Evolutionary conservation across 2,329 filamentous ascomycete species (phyloP).

Genomic region (Aulographum hederae): DNA sequence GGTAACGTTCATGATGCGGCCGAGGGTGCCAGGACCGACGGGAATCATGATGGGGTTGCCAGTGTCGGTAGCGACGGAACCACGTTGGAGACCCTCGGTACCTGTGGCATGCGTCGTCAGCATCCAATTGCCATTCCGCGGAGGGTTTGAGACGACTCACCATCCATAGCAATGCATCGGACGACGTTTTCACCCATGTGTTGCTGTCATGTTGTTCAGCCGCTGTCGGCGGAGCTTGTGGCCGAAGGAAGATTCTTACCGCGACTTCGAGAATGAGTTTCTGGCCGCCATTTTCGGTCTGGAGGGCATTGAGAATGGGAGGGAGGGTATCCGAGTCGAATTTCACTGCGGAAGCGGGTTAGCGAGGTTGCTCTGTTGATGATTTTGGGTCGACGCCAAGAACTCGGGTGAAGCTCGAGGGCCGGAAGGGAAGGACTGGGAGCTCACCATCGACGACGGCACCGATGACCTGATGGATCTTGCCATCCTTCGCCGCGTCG

Average conservation of each 20-base stretch:
- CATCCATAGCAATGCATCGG: slow-evolving; percentile 99
- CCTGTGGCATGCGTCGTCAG: slow-evolving; percentile 28
- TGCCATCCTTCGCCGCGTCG: slow-evolving; percentile 38
- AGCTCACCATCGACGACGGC: slow-evolving; percentile 90
- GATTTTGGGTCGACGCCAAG: slow-evolving; percentile 22
- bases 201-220: slow-evolving; percentile 45
- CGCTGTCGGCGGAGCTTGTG: not conserved
- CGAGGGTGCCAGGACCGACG: slow-evolving; percentile 81
- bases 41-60: slow-evolving; percentile 91
- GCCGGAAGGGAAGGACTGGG: slow-evolving; percentile 7
- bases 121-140: slow-evolving; percentile 3
- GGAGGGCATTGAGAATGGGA: slow-evolving; percentile 91
- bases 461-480: slow-evolving; percentile 77
- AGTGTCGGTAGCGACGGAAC: slow-evolving; percentile 68
- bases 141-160: slow-evolving; percentile 33
- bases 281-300: slow-evolving; percentile 77
- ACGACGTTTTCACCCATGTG: slow-evolving; percentile 98
- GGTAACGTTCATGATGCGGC: slow-evolving; percentile 99
- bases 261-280: slow-evolving; percentile 94
- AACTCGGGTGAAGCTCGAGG: too few species aligned
- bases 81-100: slow-evolving; percentile 99
- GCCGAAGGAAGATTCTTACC: slow-evolving; percentile 38
- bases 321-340: slow-evolving; percentile 89
- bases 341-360: slow-evolving; percentile 72
- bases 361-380: slow-evolving; percentile 19